Conservation (phyloP, 179 eudicot species). For the Camellia oleifera region DNA sequence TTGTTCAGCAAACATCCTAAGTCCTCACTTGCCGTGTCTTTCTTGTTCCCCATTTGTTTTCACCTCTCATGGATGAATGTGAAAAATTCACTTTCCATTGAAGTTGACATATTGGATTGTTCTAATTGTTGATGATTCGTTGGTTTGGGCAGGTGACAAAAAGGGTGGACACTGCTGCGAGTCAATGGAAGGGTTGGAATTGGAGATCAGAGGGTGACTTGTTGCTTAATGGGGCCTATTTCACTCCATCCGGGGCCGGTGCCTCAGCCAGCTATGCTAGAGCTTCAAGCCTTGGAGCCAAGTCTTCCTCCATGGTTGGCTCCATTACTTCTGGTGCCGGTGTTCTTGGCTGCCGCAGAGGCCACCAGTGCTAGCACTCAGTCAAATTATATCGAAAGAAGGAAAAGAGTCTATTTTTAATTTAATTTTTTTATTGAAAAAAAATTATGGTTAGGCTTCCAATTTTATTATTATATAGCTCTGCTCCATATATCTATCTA, state of each 20-base stretch:
- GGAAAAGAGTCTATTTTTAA: not conserved
- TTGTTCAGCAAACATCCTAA: not conserved
- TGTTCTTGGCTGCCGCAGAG: conserved; percentile 70
- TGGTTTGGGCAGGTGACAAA: conserved; percentile 69
- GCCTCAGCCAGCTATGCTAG: conserved; percentile 78
- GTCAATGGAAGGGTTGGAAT: conserved; percentile 77
- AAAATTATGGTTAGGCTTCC: not conserved
- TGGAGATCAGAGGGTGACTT: conserved; percentile 96
- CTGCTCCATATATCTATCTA: conserved; percentile 1
- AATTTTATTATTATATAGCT: conserved; percentile 5
- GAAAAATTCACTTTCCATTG: not conserved
- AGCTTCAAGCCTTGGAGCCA: conserved; percentile 88
- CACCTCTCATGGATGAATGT: not conserved
- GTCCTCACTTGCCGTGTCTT: not conserved
- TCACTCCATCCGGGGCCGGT: conserved; percentile 84
- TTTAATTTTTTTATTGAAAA: not conserved
- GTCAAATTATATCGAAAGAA: not conserved
- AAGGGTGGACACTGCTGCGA: conserved; percentile 51
- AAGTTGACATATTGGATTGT: not conserved
- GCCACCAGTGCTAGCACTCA: conserved; percentile 53
- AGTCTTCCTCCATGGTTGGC: conserved; percentile 74
- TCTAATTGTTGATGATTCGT: not conserved
- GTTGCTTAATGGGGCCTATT: conserved; percentile 83
- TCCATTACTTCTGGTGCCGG: conserved; percentile 78
- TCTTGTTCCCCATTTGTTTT: not conserved